A percentile compares a stretch with the other conserved stretches of the same genome.
phyloP scores from a whole-genome alignment of 148 eudicot genomes.

The Rhododendron simsii region DNA sequence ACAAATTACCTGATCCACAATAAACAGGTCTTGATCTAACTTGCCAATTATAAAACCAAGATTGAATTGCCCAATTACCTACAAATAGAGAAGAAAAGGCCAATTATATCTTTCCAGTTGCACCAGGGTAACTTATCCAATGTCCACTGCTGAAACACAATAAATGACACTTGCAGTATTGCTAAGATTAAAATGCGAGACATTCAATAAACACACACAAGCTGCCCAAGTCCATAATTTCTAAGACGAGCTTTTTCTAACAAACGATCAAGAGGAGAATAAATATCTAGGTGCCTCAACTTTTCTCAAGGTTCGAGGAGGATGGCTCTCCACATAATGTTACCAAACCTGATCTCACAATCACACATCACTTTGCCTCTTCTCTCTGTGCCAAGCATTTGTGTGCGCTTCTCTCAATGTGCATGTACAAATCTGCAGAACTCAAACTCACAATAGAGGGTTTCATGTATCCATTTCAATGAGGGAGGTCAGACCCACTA shows the following conservation, averaged over 20 bases:
- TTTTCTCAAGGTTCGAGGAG: slow-evolving; percentile 1
- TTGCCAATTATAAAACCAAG: slow-evolving; percentile 92
- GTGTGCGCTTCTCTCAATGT: background rate
- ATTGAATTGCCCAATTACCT: slow-evolving; percentile 97
- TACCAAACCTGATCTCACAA: background rate
- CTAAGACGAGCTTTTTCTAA: background rate
- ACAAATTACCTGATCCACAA: slow-evolving; percentile 82
- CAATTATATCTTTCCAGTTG: background rate
- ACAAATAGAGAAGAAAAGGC: background rate
- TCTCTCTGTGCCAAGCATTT: background rate
- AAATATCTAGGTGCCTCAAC: background rate
- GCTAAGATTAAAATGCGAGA: background rate
- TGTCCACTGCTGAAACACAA: background rate
- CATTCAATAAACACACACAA: background rate
- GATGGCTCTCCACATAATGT: background rate
- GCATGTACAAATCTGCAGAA: background rate
- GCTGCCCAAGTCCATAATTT: slow-evolving; percentile 1
- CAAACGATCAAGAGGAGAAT: background rate
- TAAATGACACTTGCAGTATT: background rate
- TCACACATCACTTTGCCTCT: background rate
- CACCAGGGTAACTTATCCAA: background rate
- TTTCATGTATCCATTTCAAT: background rate
- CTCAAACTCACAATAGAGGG: background rate
- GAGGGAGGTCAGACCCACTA: background rate
- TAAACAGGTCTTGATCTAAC: slow-evolving; percentile 80